These are phyloP conservation scores for Pleurotus platypus DNA, from an alignment of 768 basidiomycete species.

Conservation along the genomic window DNA sequence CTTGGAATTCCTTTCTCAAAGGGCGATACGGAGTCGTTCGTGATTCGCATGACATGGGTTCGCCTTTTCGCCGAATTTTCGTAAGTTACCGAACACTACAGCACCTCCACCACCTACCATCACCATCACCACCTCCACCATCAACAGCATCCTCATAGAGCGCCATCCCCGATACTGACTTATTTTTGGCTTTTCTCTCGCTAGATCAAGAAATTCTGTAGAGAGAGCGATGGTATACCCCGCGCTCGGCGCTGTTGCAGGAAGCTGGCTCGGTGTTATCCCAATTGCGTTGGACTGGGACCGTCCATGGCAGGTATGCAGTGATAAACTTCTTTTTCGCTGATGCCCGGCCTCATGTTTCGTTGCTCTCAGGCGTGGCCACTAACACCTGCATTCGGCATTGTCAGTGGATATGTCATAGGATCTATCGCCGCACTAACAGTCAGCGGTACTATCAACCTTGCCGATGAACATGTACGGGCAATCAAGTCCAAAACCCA, in stretches of 20 bases:
- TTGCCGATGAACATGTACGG: constrained; percentile 35
- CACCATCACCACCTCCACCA: neutral
- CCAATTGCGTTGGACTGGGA: constrained; percentile 96
- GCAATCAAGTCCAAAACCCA: constrained; percentile 11
- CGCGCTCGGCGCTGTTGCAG: constrained; percentile 63
- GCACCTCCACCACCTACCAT: neutral
- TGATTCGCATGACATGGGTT: constrained; percentile 65
- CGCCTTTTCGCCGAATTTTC: constrained; percentile 78
- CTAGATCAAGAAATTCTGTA: constrained; percentile 55
- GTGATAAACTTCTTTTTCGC: neutral
- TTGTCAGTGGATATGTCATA: constrained; percentile 62
- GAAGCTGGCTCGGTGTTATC: constrained; percentile 78
- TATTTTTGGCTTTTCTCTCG: constrained; percentile 9
- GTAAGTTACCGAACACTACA: constrained; percentile 44
- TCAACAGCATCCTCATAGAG: neutral
- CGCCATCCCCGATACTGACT: constrained; percentile 1
- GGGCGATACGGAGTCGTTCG: constrained; percentile 37
- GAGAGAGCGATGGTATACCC: constrained; percentile 84
- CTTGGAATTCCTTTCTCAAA: constrained; percentile 58
- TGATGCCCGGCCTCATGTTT: neutral
- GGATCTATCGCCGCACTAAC: constrained; percentile 55
- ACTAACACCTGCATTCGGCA: constrained; percentile 70
- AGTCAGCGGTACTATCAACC: constrained; percentile 31
- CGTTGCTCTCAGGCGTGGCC: constrained; percentile 66
- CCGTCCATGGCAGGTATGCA: constrained; percentile 89